A percentile compares a stretch with the other conserved stretches of the same genome.
These are phyloP conservation scores for Corynespora cassiicola DNA, from an alignment of 2,329 filamentous ascomycete genomes.

Conservation along the genomic window DNA sequence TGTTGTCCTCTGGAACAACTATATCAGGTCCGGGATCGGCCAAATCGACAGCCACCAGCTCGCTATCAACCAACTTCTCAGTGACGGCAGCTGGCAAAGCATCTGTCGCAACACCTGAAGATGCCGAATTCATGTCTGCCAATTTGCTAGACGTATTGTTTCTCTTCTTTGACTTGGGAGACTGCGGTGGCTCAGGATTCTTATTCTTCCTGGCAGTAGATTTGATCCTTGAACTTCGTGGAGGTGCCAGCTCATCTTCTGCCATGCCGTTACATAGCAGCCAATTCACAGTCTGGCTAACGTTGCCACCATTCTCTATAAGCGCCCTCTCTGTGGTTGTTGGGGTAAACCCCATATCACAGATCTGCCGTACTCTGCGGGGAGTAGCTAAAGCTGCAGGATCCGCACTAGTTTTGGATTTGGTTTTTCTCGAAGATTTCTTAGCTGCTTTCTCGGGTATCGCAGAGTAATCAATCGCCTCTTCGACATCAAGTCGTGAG, in stretches of 20 bases:
- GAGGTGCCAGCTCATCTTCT: constrained; percentile 36
- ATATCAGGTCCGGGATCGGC: too few relatives aligned
- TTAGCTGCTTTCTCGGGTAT: constrained; percentile 32
- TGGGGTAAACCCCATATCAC: constrained; percentile 45
- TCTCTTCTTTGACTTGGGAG: constrained; percentile 6
- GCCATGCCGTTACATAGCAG: constrained; percentile 30
- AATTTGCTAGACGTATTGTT: too few relatives aligned
- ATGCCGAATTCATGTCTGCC: too few relatives aligned
- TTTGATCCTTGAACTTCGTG: constrained; percentile 18
- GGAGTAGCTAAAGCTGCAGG: constrained; percentile 24
- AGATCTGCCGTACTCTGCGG: constrained; percentile 37
- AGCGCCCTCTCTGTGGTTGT: constrained; percentile 32
- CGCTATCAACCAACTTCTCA: too few relatives aligned
- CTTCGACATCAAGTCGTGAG: constrained; percentile 21
- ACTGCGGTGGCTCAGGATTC: too few relatives aligned
- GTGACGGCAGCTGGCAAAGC: too few relatives aligned
- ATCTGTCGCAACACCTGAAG: too few relatives aligned
- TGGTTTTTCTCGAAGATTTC: constrained; percentile 28
- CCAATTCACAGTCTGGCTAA: constrained; percentile 39
- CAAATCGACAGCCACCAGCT: too few relatives aligned
- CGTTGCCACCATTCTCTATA: constrained; percentile 32
- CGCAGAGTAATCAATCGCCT: constrained; percentile 36
- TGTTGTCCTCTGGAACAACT: too few relatives aligned
- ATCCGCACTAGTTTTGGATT: constrained; percentile 21
- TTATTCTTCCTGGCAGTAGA: constrained; percentile 1